Conservation (phyloP, 768 basidiomycete species). For the Termitomyces sp. region DNA sequence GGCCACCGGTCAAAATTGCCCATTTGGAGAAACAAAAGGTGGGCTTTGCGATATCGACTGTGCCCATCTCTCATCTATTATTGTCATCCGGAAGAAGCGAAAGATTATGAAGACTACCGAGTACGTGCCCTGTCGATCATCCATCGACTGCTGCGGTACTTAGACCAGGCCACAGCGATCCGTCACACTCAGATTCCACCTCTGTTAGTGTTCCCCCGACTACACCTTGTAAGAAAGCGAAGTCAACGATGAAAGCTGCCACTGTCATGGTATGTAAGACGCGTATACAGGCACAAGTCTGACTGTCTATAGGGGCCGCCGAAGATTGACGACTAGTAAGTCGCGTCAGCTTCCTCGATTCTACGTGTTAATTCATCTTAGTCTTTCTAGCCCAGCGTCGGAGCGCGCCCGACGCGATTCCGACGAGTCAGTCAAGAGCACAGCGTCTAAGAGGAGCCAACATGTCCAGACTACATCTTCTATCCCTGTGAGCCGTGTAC, state of each 20-base stretch:
- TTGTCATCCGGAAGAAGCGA: slow-evolving; percentile 21
- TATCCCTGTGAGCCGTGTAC: slow-evolving; percentile 25
- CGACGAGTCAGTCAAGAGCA: slow-evolving; percentile 11
- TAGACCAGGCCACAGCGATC: slow-evolving; percentile 10
- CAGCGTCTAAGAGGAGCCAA: slow-evolving; percentile 17
- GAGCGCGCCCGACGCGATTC: slow-evolving; percentile 19
- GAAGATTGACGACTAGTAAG: slow-evolving; percentile 19
- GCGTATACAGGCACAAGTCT: background rate
- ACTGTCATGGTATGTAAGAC: slow-evolving; percentile 3
- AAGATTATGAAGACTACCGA: slow-evolving; percentile 14
- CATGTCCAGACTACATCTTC: slow-evolving; percentile 23
- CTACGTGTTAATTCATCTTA: slow-evolving; percentile 4
- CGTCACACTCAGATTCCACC: slow-evolving; percentile 2
- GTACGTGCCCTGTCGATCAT: slow-evolving; percentile 8
- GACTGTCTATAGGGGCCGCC: slow-evolving; percentile 13
- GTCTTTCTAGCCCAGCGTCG: slow-evolving; percentile 23
- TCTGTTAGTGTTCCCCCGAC: background rate
- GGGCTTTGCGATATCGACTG: slow-evolving; percentile 4
- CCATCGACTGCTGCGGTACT: background rate
- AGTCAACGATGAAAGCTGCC: background rate
- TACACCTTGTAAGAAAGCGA: background rate
- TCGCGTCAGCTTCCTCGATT: background rate
- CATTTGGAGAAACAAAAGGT: slow-evolving; percentile 33
- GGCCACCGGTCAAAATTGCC: slow-evolving; percentile 21
- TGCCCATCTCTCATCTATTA: slow-evolving; percentile 4